These are phyloP conservation scores for Phytopythium helicoides DNA, from an alignment of 352 stramenopile species.

Conservation along the genomic window DNA sequence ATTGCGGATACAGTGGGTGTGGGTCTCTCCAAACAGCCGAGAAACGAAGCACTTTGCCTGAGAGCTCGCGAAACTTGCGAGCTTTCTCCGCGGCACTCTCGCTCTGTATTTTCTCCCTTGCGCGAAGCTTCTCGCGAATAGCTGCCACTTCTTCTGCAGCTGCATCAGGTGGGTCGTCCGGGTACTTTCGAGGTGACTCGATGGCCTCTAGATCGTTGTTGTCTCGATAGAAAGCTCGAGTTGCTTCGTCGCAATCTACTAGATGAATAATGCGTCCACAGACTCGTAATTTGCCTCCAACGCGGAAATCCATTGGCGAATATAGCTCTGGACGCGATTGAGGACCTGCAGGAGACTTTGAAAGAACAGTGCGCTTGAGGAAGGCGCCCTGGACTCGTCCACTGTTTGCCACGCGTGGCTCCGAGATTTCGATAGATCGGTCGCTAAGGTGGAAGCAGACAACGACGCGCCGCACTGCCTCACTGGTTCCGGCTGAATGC, in stretches of 20 bases:
- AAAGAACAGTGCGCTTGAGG: constrained; percentile 63
- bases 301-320: constrained; percentile 67
- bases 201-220: constrained; percentile 27
- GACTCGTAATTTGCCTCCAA: constrained; percentile 75
- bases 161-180: constrained; percentile 63
- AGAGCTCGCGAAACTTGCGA: constrained; percentile 75
- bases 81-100: constrained; percentile 42
- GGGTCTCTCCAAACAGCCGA: constrained; percentile 91
- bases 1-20: constrained; percentile 88
- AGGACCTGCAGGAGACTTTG: constrained; percentile 20
- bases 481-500: too few species aligned
- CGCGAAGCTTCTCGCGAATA: background rate
- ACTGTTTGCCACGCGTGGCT: constrained; percentile 85
- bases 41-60: constrained; percentile 90
- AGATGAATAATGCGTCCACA: constrained; percentile 82
- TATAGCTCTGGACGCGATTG: constrained; percentile 21
- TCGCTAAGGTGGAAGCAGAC: constrained; percentile 86
- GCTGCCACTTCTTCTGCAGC: constrained; percentile 34
- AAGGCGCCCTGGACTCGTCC: constrained; percentile 89
- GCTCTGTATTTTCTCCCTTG: constrained; percentile 39
- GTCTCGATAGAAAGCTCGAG: constrained; percentile 78
- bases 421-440: constrained; percentile 81
- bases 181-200: constrained; percentile 55
- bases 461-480: constrained; percentile 53
- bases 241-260: constrained; percentile 88